Conservation (phyloP, 2,329 filamentous ascomycete genomes). For the Neurospora sp. region DNA sequence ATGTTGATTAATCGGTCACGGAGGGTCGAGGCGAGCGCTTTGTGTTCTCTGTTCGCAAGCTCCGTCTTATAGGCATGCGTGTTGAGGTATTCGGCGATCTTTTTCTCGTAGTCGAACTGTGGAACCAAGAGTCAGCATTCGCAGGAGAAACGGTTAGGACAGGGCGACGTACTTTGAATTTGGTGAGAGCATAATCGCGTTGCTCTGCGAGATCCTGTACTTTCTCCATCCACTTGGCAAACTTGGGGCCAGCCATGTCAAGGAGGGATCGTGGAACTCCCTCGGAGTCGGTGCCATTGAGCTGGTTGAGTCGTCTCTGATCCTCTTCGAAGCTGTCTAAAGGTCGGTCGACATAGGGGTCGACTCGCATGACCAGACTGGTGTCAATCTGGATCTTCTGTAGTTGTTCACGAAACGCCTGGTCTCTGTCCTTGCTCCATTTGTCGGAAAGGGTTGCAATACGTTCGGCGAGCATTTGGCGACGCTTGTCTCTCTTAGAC, state of each 20-base stretch:
- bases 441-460: conserved; percentile 65
- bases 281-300: conserved; percentile 26
- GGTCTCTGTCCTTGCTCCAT: conserved; percentile 72
- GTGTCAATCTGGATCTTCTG: conserved; percentile 89
- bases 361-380: conserved; percentile 72
- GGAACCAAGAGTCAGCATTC: conserved; percentile 13
- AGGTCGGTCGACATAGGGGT: conserved; percentile 56
- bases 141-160: neutral
- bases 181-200: conserved; percentile 71
- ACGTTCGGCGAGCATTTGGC: conserved; percentile 71
- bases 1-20: conserved; percentile 58
- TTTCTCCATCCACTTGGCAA: conserved; percentile 74
- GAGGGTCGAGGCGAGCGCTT: conserved; percentile 47
- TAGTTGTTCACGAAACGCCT: conserved; percentile 79
- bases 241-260: conserved; percentile 72
- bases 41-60: conserved; percentile 52
- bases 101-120: conserved; percentile 54
- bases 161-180: conserved; percentile 59
- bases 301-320: conserved; percentile 26
- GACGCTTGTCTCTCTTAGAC: conserved; percentile 85
- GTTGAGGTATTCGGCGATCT: conserved; percentile 47
- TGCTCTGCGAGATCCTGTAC: conserved; percentile 83
- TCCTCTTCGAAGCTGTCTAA: conserved; percentile 35
- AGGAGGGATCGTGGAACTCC: conserved; percentile 44
- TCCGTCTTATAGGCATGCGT: conserved; percentile 52